Base-by-base conservation (phyloP, 768 basidiomycete genomes). In the Tylopilus felleus region DNA sequence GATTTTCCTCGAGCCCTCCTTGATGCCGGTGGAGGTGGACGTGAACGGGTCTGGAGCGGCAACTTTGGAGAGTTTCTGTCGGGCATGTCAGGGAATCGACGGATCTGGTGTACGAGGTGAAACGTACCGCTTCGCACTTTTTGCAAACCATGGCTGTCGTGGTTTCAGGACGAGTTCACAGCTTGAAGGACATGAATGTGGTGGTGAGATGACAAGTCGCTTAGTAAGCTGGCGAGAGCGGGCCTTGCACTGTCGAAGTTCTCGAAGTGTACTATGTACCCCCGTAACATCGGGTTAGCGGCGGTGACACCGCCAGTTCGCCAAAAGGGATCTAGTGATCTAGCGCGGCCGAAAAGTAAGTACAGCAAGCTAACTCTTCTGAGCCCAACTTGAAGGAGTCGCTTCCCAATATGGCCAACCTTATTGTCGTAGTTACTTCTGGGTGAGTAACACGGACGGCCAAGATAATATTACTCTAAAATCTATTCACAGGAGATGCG, bases 31-130 rank as follows among this genome's bases (percentile, higher is more conserved):
- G 2, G 87, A 84, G 43, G 86, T 85, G 12, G 89, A 79, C 29
- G 78, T 80, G 73, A 92, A 93, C 38, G 91, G 91, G 74, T 93
- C 91, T 44, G 91, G 92, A 4, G 91, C 91, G 52, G 91, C 91
- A 42, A 93, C 80, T 71, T 90, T 93, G 53, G 90, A 92, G 51
- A 91, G 81, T 91, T 93, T 93, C 90, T 93, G 59, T 33, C 13
- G 41, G 27, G 33, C 33, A 6, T 29, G 17, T 64, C 25, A 63
- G 42, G 25, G 39, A 5, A 36, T 21, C 8, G 2, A 13, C 4
- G 19, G 19, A 29, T 56, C 57, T 40, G 54, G 60, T 55, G 47
- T 52, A 17, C 58, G 59, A 51, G 51, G 60, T 51, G 43, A 51
- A 9, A 69, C 78, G 39, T 55, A 82, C 90, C 71, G 80, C 76